Percentiles rank a stretch among this genome's conserved stretches.
Evolutionary conservation across 1,284 basidiomycete genomes (phyloP).

Genomic region (Apiotrichum brassicae): DNA sequence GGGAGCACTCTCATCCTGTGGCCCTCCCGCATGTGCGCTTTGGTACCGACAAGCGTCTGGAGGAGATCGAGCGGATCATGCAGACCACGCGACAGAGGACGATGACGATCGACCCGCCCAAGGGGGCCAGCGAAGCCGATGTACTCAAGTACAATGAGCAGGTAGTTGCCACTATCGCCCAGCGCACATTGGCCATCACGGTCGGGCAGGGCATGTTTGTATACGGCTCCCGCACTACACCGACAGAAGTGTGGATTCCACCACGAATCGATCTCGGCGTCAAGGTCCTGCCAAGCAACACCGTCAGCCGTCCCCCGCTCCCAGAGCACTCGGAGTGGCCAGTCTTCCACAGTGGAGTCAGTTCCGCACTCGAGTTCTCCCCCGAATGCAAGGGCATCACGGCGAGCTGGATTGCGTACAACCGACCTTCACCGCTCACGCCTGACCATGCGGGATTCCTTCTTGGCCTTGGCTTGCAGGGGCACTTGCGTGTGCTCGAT

Average conservation of each 20-base stretch:
- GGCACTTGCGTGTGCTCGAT: slow-evolving; percentile 78
- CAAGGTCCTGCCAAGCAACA: slow-evolving; percentile 54
- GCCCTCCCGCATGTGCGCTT: slow-evolving; percentile 63
- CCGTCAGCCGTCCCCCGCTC: slow-evolving; percentile 52
- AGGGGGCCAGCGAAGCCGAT: slow-evolving; percentile 51
- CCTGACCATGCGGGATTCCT: slow-evolving; percentile 93
- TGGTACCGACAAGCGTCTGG: slow-evolving; percentile 72
- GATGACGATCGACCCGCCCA: slow-evolving; percentile 62
- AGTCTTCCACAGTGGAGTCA: slow-evolving; percentile 95
- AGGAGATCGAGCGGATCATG: slow-evolving; percentile 80
- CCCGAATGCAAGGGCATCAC: slow-evolving; percentile 70
- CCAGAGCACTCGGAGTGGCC: slow-evolving; percentile 79
- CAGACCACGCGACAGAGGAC: slow-evolving; percentile 65
- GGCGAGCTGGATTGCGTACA: slow-evolving; percentile 90
- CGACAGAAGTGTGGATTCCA: slow-evolving; percentile 68
- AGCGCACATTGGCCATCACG: slow-evolving; percentile 75
- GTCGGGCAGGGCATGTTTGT: slow-evolving; percentile 82
- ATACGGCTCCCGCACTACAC: slow-evolving; percentile 65
- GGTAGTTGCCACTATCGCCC: slow-evolving; percentile 68
- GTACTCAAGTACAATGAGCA: slow-evolving; percentile 60
- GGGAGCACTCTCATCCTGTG: slow-evolving; percentile 13
- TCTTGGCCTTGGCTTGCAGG: slow-evolving; percentile 83
- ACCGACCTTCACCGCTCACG: slow-evolving; percentile 75
- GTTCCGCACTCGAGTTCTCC: slow-evolving; percentile 76
- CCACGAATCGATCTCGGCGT: slow-evolving; percentile 74